A percentile compares a stretch with the other conserved stretches of the same genome.
Conservation (phyloP, 768 basidiomycete species). For the Tulasnella sp. region DNA sequence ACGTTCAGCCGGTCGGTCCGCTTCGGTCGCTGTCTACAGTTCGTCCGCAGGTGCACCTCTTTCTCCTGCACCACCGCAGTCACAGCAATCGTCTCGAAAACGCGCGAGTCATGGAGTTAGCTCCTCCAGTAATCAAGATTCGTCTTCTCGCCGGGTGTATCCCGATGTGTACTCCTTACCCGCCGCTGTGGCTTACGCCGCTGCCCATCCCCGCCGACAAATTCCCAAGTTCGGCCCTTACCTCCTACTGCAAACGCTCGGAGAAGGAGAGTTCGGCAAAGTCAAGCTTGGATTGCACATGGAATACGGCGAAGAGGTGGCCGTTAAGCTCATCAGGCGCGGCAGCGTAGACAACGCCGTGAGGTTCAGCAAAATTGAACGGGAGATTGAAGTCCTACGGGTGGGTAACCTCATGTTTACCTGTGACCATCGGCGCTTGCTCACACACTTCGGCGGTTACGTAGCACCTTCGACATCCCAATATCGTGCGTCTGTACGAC, state of each 20-base stretch:
- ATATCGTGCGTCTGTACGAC: slow-evolving; percentile 96
- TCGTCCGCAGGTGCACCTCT: slow-evolving; percentile 18
- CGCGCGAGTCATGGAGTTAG: slow-evolving; percentile 24
- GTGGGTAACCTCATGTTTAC: slow-evolving; percentile 48
- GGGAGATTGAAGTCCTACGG: slow-evolving; percentile 95
- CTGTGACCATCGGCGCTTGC: neutral
- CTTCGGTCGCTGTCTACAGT: slow-evolving; percentile 25
- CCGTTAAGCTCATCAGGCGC: slow-evolving; percentile 82
- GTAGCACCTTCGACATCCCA: slow-evolving; percentile 91
- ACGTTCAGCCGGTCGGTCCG: slow-evolving; percentile 5
- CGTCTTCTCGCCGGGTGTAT: neutral
- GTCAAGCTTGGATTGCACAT: slow-evolving; percentile 50
- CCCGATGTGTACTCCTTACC: slow-evolving; percentile 77
- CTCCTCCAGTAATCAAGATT: slow-evolving; percentile 10
- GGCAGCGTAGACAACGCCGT: slow-evolving; percentile 85
- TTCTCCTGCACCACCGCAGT: slow-evolving; percentile 17
- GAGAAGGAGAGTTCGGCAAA: slow-evolving; percentile 64
- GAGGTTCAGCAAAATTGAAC: slow-evolving; percentile 90
- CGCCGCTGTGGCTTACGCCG: slow-evolving; percentile 75
- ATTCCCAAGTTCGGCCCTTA: slow-evolving; percentile 96
- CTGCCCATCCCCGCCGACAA: slow-evolving; percentile 76
- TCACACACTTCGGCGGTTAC: slow-evolving; percentile 1
- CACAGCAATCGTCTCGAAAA: slow-evolving; percentile 15
- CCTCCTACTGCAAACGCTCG: slow-evolving; percentile 89
- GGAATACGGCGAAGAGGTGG: slow-evolving; percentile 48